Evolutionary conservation across 257 asterid genomes (phyloP), one percentile per base, ranked within the genome.

Genomic region (Capsicum pubescens): DNA sequence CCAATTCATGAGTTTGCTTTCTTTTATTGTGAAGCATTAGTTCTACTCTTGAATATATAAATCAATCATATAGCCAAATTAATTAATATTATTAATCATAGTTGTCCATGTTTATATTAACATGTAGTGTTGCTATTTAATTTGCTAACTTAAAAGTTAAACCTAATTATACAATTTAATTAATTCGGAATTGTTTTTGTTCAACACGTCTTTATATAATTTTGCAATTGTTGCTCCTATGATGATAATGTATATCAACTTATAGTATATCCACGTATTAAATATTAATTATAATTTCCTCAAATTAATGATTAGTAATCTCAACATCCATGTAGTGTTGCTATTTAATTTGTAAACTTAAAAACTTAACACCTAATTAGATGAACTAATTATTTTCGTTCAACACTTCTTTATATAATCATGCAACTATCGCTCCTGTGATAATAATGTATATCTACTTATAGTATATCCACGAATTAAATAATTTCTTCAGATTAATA

Each of bases 31-130:
- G 48, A 52, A 50, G 52, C 44, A 52, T 0, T 39, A 76, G 26
- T 13, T 26, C 81, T 76, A 76, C 48, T 1, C 9, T 17, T 52
- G 6, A 76, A 76, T 54, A 52, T 26, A 76, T 52, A 76, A 52
- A 76, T 4, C 15, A 8, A 52, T 21, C 6, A 52, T 54, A 3
- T 26, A 13, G 8, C 63, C 80, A 74, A 48, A 74, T 76, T 52
- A 13, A 52, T 76, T 39, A 19, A 26, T 44, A 67, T 56, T 52
- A 84, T 74, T 55, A 55, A 56, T 58, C 39, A 56, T 48, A 8
- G 21, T 69, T 83, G 74, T 64, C 19, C 44, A 81, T 72, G 84
- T 81, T 81, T 83, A 86, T 61, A 50, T 11, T 77, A 83, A 71
- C 58, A 35, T 67, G 74, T 1, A 67, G 4, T 26, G 72, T 66